Conservation (phyloP, 2,329 filamentous ascomycete species). For the Herpotrichia juniperi region DNA sequence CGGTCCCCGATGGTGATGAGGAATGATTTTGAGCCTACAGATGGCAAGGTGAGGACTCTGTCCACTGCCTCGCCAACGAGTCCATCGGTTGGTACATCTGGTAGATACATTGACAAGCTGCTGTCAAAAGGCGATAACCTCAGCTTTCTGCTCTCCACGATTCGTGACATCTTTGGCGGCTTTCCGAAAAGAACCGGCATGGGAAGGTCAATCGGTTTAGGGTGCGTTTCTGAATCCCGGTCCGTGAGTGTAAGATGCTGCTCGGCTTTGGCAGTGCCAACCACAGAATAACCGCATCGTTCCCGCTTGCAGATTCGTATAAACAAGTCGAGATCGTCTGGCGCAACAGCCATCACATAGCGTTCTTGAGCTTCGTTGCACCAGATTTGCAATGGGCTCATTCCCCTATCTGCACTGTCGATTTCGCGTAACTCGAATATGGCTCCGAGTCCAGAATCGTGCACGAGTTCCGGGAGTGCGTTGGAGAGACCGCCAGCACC, state of each 20-base stretch:
- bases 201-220: slow-evolving; percentile 84
- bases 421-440: slow-evolving; percentile 94
- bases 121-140: slow-evolving; percentile 76
- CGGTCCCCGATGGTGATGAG: slow-evolving; percentile 96
- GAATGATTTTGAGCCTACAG: slow-evolving; percentile 96
- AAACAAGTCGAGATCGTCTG: slow-evolving; percentile 76
- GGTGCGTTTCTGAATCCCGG: slow-evolving; percentile 74
- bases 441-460: slow-evolving; percentile 89
- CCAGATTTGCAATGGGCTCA: slow-evolving; percentile 98
- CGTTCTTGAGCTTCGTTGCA: slow-evolving; percentile 97
- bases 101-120: slow-evolving; percentile 70
- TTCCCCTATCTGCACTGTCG: slow-evolving; percentile 85
- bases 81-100: slow-evolving; percentile 60
- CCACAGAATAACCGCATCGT: slow-evolving; percentile 89
- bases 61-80: slow-evolving; percentile 74
- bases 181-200: slow-evolving; percentile 90
- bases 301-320: slow-evolving; percentile 76
- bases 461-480: slow-evolving; percentile 86
- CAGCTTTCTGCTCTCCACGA: slow-evolving; percentile 72
- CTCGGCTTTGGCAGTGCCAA: slow-evolving; percentile 77
- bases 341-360: slow-evolving; percentile 89
- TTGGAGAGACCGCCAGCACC: slow-evolving; percentile 88
- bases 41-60: slow-evolving; percentile 81
- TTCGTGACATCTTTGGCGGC: slow-evolving; percentile 78
- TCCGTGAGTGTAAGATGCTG: slow-evolving; percentile 82